Evolutionary conservation across 2,329 filamentous ascomycete species (phyloP).

Genomic region (Aurifilum marmelostoma): DNA sequence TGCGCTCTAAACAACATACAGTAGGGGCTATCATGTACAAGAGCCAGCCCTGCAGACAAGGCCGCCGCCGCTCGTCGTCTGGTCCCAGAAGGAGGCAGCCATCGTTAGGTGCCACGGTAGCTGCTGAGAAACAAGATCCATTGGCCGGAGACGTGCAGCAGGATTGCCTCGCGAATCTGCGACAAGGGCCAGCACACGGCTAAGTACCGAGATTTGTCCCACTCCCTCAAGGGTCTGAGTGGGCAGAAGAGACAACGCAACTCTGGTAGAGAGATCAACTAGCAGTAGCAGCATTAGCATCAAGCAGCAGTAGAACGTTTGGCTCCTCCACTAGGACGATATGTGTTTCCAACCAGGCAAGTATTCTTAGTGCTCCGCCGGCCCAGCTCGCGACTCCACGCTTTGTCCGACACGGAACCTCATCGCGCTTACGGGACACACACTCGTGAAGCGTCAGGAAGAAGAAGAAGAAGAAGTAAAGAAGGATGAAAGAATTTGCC

Average conservation of each 20-base stretch:
- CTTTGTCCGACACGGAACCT: not conserved
- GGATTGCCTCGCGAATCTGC: conserved; percentile 29
- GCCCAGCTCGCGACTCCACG: not conserved
- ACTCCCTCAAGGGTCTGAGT: conserved; percentile 14
- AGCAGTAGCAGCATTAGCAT: not conserved
- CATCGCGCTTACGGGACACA: not conserved
- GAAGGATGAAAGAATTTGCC: not conserved
- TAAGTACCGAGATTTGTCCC: conserved; percentile 30
- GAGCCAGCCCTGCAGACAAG: not conserved
- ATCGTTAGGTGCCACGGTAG: conserved; percentile 8
- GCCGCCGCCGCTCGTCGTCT: not conserved
- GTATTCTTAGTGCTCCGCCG: not conserved
- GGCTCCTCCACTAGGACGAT: not conserved
- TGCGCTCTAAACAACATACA: not conserved
- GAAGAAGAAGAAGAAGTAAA: not conserved
- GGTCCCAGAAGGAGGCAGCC: not conserved
- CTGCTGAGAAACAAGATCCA: not conserved
- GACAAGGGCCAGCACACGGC: conserved; percentile 27
- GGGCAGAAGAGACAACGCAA: conserved; percentile 7
- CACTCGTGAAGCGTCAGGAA: not conserved
- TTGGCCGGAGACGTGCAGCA: conserved; percentile 25
- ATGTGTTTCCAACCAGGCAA: not conserved
- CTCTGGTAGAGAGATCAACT: not conserved
- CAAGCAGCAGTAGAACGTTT: not conserved
- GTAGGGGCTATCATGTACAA: not conserved